Evolutionary conservation across 805 yeast species (phyloP).

Genomic region (Helenozyma baotianmanensis): DNA sequence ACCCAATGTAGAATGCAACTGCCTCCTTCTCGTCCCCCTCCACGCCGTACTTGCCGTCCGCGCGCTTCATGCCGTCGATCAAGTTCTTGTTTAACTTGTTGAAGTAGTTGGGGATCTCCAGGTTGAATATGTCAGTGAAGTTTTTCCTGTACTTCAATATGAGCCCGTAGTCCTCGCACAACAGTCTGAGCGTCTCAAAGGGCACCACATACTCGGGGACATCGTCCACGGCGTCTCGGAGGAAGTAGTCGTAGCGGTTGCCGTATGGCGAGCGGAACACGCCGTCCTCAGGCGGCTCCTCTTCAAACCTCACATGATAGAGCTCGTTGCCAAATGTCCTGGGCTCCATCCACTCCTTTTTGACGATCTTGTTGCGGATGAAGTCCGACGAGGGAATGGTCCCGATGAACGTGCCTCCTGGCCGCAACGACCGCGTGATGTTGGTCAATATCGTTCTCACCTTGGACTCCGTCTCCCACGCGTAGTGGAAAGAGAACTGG

Average conservation of each 20-base stretch:
- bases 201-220: conserved; percentile 98
- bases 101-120: conserved; percentile 68
- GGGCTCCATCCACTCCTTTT: conserved; percentile 38
- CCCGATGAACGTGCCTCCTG: conserved; percentile 88
- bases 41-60: conserved; percentile 80
- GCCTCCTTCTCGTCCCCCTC: conserved; percentile 89
- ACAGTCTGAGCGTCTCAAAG: conserved; percentile 75
- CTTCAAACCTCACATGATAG: conserved; percentile 76
- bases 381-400: conserved; percentile 92
- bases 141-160: conserved; percentile 68
- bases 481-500: conserved; percentile 94
- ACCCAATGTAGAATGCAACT: conserved; percentile 80
- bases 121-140: conserved; percentile 76
- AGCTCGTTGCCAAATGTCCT: conserved; percentile 80
- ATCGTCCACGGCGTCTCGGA: conserved; percentile 91
- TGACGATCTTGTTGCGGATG: conserved; percentile 58
- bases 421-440: conserved; percentile 65
- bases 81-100: conserved; percentile 54
- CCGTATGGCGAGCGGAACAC: conserved; percentile 76
- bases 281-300: conserved; percentile 72
- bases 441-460: conserved; percentile 70
- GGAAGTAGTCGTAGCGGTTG: conserved; percentile 71
- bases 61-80: conserved; percentile 64
- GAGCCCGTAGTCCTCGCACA: conserved; percentile 81
- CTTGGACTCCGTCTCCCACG: conserved; percentile 80